These are phyloP conservation scores for Coemansia sp. DNA, from an alignment of 192 early-diverging fungal genomes.

Conservation along the genomic window DNA sequence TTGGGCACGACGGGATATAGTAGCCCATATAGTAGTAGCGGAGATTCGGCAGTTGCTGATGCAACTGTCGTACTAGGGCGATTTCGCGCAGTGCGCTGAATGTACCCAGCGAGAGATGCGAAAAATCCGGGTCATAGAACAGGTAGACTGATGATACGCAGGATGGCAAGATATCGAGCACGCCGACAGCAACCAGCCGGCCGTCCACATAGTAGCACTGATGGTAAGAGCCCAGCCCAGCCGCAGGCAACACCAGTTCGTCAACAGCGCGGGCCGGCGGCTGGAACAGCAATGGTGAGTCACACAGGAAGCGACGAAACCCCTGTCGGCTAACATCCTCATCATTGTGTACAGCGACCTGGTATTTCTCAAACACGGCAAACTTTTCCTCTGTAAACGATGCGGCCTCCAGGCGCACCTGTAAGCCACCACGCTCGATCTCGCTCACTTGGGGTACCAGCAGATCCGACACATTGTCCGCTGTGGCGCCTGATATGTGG, in stretches of 20 bases:
- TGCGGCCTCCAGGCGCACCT: slow-evolving; percentile 54
- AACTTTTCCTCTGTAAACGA: slow-evolving; percentile 73
- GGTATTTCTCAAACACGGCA: slow-evolving; percentile 78
- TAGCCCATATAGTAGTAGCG: slow-evolving; percentile 94
- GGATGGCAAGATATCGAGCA: slow-evolving; percentile 84
- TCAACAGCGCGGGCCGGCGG: background rate
- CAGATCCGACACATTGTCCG: background rate
- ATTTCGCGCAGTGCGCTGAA: slow-evolving; percentile 86
- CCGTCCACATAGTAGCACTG: slow-evolving; percentile 88
- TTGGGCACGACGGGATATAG: slow-evolving; percentile 86
- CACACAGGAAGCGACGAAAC: slow-evolving; percentile 72
- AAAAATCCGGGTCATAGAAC: slow-evolving; percentile 88
- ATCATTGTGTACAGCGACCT: slow-evolving; percentile 80
- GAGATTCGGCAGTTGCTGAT: slow-evolving; percentile 45
- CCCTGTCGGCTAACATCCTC: slow-evolving; percentile 49
- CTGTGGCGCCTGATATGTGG: background rate
- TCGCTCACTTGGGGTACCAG: background rate
- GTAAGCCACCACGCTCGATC: background rate
- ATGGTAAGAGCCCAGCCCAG: slow-evolving; percentile 77
- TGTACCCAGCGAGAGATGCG: slow-evolving; percentile 75
- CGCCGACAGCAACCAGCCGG: slow-evolving; percentile 82
- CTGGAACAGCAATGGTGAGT: slow-evolving; percentile 60
- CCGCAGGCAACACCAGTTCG: slow-evolving; percentile 15
- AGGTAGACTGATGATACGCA: slow-evolving; percentile 94
- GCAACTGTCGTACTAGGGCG: slow-evolving; percentile 57